phyloP scores from a whole-genome alignment of 164 flowering plant genomes.

The Piper longum region DNA sequence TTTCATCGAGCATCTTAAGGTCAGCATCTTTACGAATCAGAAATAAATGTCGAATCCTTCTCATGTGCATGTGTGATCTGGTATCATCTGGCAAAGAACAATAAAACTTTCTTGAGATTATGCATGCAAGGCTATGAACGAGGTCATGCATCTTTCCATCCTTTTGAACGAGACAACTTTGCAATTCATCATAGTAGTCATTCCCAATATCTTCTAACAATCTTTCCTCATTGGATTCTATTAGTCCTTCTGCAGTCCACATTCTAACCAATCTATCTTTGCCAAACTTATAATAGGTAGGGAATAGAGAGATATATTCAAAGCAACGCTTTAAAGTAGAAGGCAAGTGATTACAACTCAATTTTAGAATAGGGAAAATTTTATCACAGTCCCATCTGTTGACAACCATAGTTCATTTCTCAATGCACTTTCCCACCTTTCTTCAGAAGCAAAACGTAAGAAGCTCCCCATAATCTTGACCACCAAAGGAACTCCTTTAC shows the following conservation, averaged over 20 bases:
- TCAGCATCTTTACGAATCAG: neutral
- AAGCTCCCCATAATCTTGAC: conserved; percentile 9
- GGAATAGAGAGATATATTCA: conserved; percentile 9
- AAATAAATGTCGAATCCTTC: neutral
- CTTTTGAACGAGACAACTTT: conserved; percentile 3
- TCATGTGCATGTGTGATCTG: neutral
- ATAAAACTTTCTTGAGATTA: neutral
- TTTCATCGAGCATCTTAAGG: neutral
- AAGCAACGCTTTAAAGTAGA: conserved; percentile 9
- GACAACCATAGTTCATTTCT: conserved; percentile 10
- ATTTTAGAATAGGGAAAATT: conserved; percentile 1
- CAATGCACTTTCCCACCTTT: conserved; percentile 2
- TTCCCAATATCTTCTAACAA: neutral
- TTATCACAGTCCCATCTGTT: neutral
- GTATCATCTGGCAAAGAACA: neutral
- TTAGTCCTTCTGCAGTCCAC: conserved; percentile 8
- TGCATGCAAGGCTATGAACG: conserved; percentile 4
- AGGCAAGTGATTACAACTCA: conserved; percentile 6
- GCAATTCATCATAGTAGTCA: neutral
- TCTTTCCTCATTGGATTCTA: neutral
- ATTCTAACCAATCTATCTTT: conserved; percentile 3
- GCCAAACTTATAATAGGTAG: conserved; percentile 2
- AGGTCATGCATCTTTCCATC: conserved; percentile 6
- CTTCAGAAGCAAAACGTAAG: neutral
- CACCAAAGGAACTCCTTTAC: conserved; percentile 13